Percentiles rank a stretch among this genome's conserved stretches.
Conservation (phyloP, 1,284 basidiomycete genomes). For the Wolfiporia cocos region DNA sequence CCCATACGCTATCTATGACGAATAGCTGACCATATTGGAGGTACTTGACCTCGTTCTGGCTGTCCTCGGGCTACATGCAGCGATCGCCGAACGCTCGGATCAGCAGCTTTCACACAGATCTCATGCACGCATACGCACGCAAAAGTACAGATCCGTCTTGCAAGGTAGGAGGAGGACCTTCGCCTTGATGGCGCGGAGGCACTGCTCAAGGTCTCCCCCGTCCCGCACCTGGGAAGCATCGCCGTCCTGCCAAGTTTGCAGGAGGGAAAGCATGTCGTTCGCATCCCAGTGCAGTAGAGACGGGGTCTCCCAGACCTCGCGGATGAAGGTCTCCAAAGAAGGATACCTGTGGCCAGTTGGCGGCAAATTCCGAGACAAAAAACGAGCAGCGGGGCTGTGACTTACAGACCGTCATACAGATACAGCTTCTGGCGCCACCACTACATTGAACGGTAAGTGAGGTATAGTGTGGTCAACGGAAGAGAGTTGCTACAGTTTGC, state of each 20-base stretch:
- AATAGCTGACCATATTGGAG: slow-evolving; percentile 10
- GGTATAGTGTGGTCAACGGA: background rate
- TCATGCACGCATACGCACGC: slow-evolving; percentile 27
- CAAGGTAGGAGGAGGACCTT: slow-evolving; percentile 13
- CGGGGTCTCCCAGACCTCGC: slow-evolving; percentile 39
- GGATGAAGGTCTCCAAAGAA: slow-evolving; percentile 22
- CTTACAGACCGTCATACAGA: slow-evolving; percentile 25
- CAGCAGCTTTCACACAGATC: no score
- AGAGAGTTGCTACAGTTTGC: slow-evolving; percentile 24
- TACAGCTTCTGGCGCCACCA: slow-evolving; percentile 32
- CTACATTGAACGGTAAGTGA: slow-evolving; percentile 13
- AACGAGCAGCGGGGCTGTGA: no score
- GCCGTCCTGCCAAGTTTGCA: slow-evolving; percentile 53
- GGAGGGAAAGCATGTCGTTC: slow-evolving; percentile 45
- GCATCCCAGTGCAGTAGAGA: slow-evolving; percentile 47
- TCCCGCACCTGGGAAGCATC: slow-evolving; percentile 44
- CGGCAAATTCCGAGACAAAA: no score
- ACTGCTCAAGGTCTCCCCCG: slow-evolving; percentile 34
- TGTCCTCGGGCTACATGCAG: slow-evolving; percentile 13
- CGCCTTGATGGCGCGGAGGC: slow-evolving; percentile 35
- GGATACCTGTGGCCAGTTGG: background rate
- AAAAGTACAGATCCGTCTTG: slow-evolving; percentile 40
- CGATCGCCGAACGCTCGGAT: no score
- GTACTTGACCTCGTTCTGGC: slow-evolving; percentile 11
- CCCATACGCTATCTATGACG: slow-evolving; percentile 16